Evolutionary conservation across 495 filamentous ascomycete species (phyloP), one percentile per base, ranked within the genome.

Genomic region (Lasiosphaeria miniovina): DNA sequence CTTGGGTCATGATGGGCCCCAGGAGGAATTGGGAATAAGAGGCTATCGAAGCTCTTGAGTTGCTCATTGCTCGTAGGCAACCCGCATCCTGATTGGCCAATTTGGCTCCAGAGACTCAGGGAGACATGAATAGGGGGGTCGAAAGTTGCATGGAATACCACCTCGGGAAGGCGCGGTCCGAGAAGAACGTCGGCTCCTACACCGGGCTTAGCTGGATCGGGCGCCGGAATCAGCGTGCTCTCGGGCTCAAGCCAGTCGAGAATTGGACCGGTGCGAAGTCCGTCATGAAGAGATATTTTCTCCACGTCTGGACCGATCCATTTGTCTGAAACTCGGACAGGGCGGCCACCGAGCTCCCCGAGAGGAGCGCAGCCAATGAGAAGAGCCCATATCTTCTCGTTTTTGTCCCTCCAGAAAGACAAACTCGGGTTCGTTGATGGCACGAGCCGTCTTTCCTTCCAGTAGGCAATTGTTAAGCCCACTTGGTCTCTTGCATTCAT

Each of bases 381-480:
- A 4, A 90, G 71, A 0, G 82, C 78, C 80, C 84, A 91, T 5
- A 80, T 83, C 58, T 73, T 70, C 17, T 71, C 63, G 11, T 73
- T 58, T 11, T 65, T 54, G n/a, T 55, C 51, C 8, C 52, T 55
- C 75, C 77, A 34, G 2, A 52, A 67, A 6, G 55, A 35, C 49
- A 61, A 55, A 4, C 67, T 60, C 11, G 74, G 63, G 14, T 51
- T 64, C 11, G 64, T 68, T 59, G 76, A 72, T 6, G 74, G 61
- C 49, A 84, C 63, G 33, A 81, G 78, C 36, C 83, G 79, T 49
- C 78, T 79, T 49, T 87, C 82, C 64, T 84, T 85, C 94, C 93
- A 97, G 70, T 96, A 98, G 61, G 96, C 89, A 43, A 97, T 64
- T 32, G 84, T 83, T 55, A 97, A 72, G 9, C 94, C 93, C 4